Percentiles rank a stretch among this genome's conserved stretches.
phyloP scores from a whole-genome alignment of 2,329 filamentous ascomycete genomes.

The Magnaporthales sp. region DNA sequence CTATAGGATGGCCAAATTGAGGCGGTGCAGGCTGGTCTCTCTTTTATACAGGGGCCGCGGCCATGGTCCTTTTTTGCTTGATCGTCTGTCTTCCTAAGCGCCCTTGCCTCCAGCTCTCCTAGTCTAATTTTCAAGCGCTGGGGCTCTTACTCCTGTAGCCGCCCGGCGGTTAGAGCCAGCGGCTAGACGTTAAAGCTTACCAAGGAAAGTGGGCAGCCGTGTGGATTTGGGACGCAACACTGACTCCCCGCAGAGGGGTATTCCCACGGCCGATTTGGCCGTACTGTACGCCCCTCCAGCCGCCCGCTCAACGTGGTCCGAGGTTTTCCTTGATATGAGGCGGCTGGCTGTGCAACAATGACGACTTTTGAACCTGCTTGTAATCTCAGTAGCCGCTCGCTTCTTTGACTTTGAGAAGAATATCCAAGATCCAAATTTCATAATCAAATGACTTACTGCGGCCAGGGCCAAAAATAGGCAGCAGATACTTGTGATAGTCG shows the following conservation, averaged over 20 bases:
- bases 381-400: conserved; percentile 1
- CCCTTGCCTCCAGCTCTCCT: background rate
- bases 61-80: background rate
- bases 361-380: background rate
- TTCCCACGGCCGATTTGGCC: background rate
- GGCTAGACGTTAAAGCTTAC: background rate
- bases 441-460: background rate
- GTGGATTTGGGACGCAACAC: background rate
- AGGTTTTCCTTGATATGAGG: background rate
- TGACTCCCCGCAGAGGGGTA: background rate
- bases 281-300: background rate
- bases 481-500: background rate
- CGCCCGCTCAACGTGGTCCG: background rate
- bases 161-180: conserved; percentile 1
- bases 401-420: background rate
- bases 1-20: background rate
- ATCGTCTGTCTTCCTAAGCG: background rate
- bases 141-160: background rate
- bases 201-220: background rate
- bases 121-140: background rate
- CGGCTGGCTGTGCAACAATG: background rate
- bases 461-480: background rate
- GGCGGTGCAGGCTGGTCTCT: background rate
- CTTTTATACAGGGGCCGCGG: background rate
- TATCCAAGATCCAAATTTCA: background rate